Evolutionary conservation across 1,139 yeast species (phyloP), one percentile per base, ranked within the genome.

Genomic region (Protomyces lactucae-debilis): DNA sequence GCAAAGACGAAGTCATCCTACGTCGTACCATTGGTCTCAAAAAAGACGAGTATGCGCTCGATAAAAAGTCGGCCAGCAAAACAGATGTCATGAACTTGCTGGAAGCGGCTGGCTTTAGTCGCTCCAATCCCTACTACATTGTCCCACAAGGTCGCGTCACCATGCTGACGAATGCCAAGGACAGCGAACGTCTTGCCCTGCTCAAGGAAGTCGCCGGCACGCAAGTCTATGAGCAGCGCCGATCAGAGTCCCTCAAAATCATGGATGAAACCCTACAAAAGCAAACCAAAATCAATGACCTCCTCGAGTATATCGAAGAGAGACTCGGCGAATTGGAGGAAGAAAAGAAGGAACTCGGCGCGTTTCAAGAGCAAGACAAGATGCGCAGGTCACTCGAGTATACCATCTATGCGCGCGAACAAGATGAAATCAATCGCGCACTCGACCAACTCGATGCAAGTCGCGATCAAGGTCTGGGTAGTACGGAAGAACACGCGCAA

Each of bases 131-230:
- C 0, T 93, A 92, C 75, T 93, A 93, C 74, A 92, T 93, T 71
- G 99, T 93, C 2, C 99, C 99, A 0, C 99, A 93, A 75, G 99
- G 99, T 16, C 81, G 89, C 70, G 66, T 70, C 36, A 85, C 92
- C 0, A 81, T 87, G 1, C 79, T 93, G 67, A 93, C 99, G 0
- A 91, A 91, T 73, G 93, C 97, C 0, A 87, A 88, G 70, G 97
- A 91, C 73, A 73, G 82, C 2, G 97, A 92, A 72, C 81, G 98
- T 67, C 78, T 93, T 66, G 81, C 84, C 39, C 77, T 92, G 52
- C 78, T 93, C 69, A 91, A 93, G 71, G 97, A 91, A 72, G 97
- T 92, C 39, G 95, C 97, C 60, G 99, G 99, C 16, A 97, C 98
- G 0, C 87, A 86, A 66, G 88, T 92, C 0, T 93, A 93, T 75